Conservation (phyloP, 225 moss, liverwort and hornwort genomes). For the Neckera pumila region DNA sequence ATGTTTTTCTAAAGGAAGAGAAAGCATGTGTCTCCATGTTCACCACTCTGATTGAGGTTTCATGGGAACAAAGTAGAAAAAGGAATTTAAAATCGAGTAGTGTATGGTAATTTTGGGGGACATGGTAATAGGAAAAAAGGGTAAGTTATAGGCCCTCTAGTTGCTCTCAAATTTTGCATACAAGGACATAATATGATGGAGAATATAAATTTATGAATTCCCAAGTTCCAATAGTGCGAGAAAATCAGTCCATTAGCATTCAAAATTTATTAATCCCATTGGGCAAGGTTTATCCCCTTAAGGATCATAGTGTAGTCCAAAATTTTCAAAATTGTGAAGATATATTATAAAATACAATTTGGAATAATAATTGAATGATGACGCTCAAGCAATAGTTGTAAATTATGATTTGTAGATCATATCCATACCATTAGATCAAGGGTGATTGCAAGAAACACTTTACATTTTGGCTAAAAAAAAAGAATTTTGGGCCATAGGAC, state of each 20-base stretch:
- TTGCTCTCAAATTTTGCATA: neutral
- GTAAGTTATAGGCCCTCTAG: neutral
- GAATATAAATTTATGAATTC: neutral
- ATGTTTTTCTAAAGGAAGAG: neutral
- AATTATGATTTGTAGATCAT: neutral
- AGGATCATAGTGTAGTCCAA: neutral
- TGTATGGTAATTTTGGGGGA: neutral
- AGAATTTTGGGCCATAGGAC: too few species aligned
- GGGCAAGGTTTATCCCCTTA: neutral
- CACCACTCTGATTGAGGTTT: neutral
- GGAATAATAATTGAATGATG: neutral
- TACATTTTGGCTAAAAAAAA: too few species aligned
- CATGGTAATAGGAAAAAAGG: neutral
- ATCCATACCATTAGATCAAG: neutral
- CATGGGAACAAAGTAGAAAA: neutral
- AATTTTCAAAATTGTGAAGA: neutral
- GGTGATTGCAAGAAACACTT: too few species aligned
- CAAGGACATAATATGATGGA: neutral
- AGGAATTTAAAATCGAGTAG: neutral
- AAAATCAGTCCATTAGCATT: neutral
- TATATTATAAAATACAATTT: neutral
- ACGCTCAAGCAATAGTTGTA: neutral
- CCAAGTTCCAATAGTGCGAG: accelerated
- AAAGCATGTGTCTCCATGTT: neutral
- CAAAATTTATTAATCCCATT: neutral